These are phyloP conservation scores for Carex parvula DNA, from an alignment of 176 grass and related monocot genomes.

Conservation along the genomic window DNA sequence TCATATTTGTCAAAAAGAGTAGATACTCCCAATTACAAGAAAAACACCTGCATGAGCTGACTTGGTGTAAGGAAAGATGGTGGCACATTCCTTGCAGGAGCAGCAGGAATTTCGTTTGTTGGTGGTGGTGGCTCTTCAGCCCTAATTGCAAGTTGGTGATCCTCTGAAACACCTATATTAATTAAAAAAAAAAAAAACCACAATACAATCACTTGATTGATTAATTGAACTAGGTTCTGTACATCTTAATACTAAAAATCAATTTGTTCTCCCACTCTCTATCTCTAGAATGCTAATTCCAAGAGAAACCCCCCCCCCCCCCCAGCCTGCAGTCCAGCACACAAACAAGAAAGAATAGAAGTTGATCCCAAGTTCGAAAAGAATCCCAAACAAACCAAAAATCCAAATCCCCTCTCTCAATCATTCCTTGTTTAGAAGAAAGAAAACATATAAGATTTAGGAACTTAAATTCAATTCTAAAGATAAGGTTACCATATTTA, in stretches of 20 bases:
- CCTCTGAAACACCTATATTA: constrained; percentile 48
- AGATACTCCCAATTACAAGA: neutral
- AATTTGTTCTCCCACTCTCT: neutral
- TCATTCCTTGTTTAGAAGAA: neutral
- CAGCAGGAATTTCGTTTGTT: constrained; percentile 50
- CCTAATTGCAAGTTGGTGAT: constrained; percentile 43
- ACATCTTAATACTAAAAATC: neutral
- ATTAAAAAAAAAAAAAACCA: neutral
- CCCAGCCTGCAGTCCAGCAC: neutral
- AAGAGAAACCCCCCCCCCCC: neutral
- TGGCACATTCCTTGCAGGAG: constrained; percentile 46
- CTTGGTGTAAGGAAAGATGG: constrained; percentile 59
- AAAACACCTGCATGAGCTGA: constrained; percentile 73
- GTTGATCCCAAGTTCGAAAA: neutral
- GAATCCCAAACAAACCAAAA: neutral
- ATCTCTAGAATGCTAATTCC: neutral
- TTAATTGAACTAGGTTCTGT: neutral
- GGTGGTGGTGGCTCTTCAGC: constrained; percentile 34
- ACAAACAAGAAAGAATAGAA: constrained; percentile 5
- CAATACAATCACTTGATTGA: constrained; percentile 6
- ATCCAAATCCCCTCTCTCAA: neutral
- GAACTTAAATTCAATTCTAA: neutral
- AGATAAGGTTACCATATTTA: neutral
- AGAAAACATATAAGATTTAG: neutral
- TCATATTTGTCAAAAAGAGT: neutral